Percentiles rank a stretch among this genome's conserved stretches.
These are phyloP conservation scores for Eragrostis tef DNA, from an alignment of 202 grass and related monocot genomes.

Conservation along the genomic window DNA sequence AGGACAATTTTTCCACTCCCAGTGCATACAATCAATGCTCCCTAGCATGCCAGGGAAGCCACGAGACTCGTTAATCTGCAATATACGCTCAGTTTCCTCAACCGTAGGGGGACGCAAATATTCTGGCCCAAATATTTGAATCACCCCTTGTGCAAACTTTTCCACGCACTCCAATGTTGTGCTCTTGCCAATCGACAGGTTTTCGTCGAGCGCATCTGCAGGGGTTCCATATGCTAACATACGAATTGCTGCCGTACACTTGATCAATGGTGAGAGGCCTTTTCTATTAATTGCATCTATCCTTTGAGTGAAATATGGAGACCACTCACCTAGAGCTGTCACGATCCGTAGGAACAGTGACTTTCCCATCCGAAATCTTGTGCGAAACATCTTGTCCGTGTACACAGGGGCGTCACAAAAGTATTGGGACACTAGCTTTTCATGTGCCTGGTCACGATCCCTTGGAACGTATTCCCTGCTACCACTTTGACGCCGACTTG, in stretches of 20 bases:
- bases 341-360: background rate
- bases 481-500: background rate
- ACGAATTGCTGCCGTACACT: background rate
- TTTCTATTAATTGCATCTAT: background rate
- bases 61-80: too few relatives aligned
- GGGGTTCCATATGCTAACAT: background rate
- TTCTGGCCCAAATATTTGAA: too few relatives aligned
- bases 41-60: too few relatives aligned
- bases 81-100: too few relatives aligned
- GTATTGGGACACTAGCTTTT: too few relatives aligned
- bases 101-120: too few relatives aligned
- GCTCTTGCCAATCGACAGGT: background rate
- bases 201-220: background rate
- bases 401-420: background rate
- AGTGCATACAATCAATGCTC: too few relatives aligned
- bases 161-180: background rate
- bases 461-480: background rate
- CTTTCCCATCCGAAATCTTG: background rate
- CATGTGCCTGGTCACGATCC: background rate
- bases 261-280: background rate
- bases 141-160: too few relatives aligned
- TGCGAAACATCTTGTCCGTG: background rate
- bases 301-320: constrained; percentile 15
- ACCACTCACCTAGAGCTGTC: background rate
- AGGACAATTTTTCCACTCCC: too few relatives aligned